A percentile compares a stretch with the other conserved stretches of the same genome.
Conservation (phyloP, 164 flowering plant genomes). For the Cinnamomum chago region DNA sequence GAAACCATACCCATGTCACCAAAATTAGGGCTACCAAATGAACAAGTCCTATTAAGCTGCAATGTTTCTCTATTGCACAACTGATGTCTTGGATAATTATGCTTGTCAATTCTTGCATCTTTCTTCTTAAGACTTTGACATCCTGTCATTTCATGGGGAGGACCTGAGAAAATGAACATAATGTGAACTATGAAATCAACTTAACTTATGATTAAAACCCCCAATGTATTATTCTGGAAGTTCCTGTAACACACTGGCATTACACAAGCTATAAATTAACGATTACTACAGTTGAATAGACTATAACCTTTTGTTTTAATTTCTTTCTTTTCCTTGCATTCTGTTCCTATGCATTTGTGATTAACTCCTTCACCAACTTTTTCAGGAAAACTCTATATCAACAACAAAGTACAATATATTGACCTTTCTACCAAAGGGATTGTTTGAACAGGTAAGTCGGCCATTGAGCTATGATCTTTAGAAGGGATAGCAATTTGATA, state of each 20-base stretch:
- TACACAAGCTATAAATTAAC: no score
- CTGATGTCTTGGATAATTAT: no score
- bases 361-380: not conserved
- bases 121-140: not conserved
- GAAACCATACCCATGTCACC: not conserved
- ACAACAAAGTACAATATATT: conserved; percentile 87
- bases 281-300: not conserved
- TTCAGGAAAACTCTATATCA: conserved; percentile 89
- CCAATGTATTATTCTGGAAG: not conserved
- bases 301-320: not conserved
- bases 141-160: not conserved
- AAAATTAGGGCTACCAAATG: not conserved
- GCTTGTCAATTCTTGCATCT: not conserved
- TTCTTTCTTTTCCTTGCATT: not conserved
- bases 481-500: not conserved
- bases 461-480: not conserved
- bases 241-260: not conserved
- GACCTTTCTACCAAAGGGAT: conserved; percentile 92
- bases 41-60: not conserved
- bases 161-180: not conserved
- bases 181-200: not conserved
- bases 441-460: conserved; percentile 84
- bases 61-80: not conserved
- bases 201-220: not conserved
- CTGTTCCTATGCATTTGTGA: not conserved